phyloP scores from a whole-genome alignment of 495 filamentous ascomycete genomes.

The Penicillium turbatum region DNA sequence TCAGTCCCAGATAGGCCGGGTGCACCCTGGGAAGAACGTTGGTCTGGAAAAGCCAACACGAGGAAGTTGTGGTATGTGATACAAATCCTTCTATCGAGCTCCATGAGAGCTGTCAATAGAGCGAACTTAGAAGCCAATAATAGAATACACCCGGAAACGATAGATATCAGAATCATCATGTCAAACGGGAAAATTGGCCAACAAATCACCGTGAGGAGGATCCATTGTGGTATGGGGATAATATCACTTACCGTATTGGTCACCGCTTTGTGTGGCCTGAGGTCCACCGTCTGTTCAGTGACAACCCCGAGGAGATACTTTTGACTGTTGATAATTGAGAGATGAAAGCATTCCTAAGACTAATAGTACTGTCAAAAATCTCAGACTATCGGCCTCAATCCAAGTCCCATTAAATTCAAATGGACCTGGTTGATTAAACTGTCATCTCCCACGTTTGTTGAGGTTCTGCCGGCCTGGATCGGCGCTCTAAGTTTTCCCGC shows the following conservation, averaged over 20 bases:
- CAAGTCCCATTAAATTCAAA: neutral
- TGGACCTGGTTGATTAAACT: neutral
- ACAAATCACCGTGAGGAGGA: neutral
- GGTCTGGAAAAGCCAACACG: neutral
- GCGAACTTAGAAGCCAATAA: neutral
- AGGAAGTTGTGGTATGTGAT: neutral
- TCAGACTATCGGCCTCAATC: no score
- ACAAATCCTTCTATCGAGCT: neutral
- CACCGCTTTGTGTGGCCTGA: constrained; percentile 10
- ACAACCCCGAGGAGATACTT: no score
- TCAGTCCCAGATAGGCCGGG: neutral
- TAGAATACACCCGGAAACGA: neutral
- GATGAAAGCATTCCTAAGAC: no score
- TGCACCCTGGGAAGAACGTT: neutral
- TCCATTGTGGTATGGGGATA: neutral
- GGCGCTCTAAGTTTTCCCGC: constrained; percentile 31
- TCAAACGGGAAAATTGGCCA: neutral
- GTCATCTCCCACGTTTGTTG: constrained; percentile 1
- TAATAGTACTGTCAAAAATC: no score
- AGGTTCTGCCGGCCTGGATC: constrained; percentile 24
- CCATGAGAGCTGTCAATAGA: neutral
- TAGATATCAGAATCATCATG: neutral
- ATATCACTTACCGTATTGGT: constrained; percentile 1
- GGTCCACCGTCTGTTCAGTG: neutral
- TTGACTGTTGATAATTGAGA: no score